These are phyloP conservation scores for Chionographis japonica DNA, from an alignment of 106 monocot species.

Conservation along the genomic window DNA sequence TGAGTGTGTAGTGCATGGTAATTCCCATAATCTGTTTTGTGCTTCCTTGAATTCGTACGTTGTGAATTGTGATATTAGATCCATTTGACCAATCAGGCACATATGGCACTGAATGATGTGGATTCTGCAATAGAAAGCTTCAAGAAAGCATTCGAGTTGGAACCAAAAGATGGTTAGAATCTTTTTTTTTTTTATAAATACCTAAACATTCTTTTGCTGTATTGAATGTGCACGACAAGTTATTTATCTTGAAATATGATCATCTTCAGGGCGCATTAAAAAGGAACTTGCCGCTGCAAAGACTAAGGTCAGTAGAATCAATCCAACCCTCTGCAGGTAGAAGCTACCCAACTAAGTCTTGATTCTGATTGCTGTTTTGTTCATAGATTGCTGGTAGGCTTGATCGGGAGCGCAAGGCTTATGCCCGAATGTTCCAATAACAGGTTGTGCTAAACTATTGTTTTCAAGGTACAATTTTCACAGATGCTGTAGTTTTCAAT, in stretches of 20 bases:
- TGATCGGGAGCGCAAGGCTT: slow-evolving; percentile 29
- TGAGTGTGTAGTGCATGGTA: too few relatives aligned
- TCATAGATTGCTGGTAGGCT: slow-evolving; percentile 35
- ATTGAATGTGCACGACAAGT: too few relatives aligned
- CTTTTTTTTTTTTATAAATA: background rate
- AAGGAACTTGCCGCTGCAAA: slow-evolving; percentile 39
- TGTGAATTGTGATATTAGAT: too few relatives aligned
- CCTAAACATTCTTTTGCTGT: too few relatives aligned
- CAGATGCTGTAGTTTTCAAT: too few relatives aligned
- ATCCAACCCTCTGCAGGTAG: background rate
- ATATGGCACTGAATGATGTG: slow-evolving; percentile 37
- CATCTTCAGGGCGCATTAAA: slow-evolving; percentile 30
- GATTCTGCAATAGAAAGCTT: slow-evolving; percentile 47
- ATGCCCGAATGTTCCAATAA: slow-evolving; percentile 36
- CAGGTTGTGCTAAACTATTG: too few relatives aligned
- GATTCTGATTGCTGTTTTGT: background rate
- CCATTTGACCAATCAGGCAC: slow-evolving; percentile 12
- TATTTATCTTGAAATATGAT: too few relatives aligned
- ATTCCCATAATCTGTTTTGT: too few relatives aligned
- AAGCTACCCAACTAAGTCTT: too few relatives aligned
- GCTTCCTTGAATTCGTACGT: too few relatives aligned
- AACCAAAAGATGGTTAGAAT: slow-evolving; percentile 35
- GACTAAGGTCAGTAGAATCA: slow-evolving; percentile 21
- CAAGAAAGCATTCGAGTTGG: slow-evolving; percentile 36
- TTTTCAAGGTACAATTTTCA: too few relatives aligned